Base-by-base conservation (phyloP, 768 basidiomycete genomes). In the Tulasnella sp. region DNA sequence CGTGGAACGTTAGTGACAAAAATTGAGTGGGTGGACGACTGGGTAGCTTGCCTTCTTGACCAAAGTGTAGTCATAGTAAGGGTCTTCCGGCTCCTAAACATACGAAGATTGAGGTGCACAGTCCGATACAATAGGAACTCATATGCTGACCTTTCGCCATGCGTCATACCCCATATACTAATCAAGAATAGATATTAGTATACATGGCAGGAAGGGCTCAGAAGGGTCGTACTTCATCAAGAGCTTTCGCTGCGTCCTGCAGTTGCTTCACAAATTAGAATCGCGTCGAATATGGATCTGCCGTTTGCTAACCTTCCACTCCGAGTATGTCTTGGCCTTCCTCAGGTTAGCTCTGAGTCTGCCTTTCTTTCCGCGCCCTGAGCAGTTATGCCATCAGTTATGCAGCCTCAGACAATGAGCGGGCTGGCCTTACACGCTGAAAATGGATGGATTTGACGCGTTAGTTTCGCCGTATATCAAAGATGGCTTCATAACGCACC, bases 31-130 rank as follows among this genome's bases (percentile, higher is more conserved):
- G 34, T 29, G 15, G 56, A 30, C 21, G 19, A 44, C 17, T 29
- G 49, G 46, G 19, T 29, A 53, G 41, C 61, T 29, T 54, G 83
- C 85, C 77, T 86, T 89, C 62, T 79, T 76, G 19, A 94, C 82
- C 56, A 98, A 76, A 62, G 83, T 81, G 80, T 86, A 93, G 65
- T 98, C 96, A 68, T 93, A 97, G 64, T 85, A 96, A 1, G 82
- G 74, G 70, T 94, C 91, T 65, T 92, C 88, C 48, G 94, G 88
- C 10, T 67, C 69, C 56, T 74, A 59, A 24, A 31, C 4, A 15
- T n/a, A n/a, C n/a, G n/a, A n/a, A n/a, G n/a, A n/a, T n/a, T n/a
- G n/a, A n/a, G n/a, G n/a, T n/a, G n/a, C n/a, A n/a, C n/a, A n/a
- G n/a, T n/a, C n/a, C n/a, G n/a, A n/a, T n/a, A n/a, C n/a, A n/a